Evolutionary conservation across 225 moss, liverwort and hornwort species (phyloP), one percentile per base, ranked within the genome.

Genomic region (Neckera pumila): DNA sequence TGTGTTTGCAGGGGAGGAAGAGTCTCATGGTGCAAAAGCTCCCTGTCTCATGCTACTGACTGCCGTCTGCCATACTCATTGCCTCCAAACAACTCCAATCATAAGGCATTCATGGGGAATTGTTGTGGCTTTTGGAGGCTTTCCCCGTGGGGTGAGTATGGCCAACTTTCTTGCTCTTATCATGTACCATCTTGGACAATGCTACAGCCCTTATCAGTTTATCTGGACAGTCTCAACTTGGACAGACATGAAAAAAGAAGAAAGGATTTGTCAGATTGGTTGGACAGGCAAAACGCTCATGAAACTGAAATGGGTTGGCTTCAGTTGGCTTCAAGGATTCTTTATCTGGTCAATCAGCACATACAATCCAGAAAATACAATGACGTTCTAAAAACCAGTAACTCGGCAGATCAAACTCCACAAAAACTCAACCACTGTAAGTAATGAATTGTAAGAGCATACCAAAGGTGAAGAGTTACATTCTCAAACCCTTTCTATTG

Each of bases 101-200:
- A 87, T 81, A 8, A 87, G 86, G 86, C 58, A 43, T 81, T 42
- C 77, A 71, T 88, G 12, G 88, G 85, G 88, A 91, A 77, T 53
- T 82, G 86, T 82, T 62, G 69, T 34, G 1, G 8, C 85, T 61
- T 82, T 67, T 71, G 40, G 81, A 73, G 66, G 81, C 88, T 74
- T 69, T 47, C 66, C 76, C 57, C 42, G 34, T 72, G 67, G 67
- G 74, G 49, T 67, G 51, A 59, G 40, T 10, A 67, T 53, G 34
- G 27, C 47, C 43, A 61, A 83, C 72, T 49, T 86, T 23, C 74
- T 66, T 80, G 84, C 91, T 66, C 91, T 89, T 91, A 91, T 91
- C 89, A 84, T 75, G 60, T 79, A 80, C 75, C 84, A 42, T 74
- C 87, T 89, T 66, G 89, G 89, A 69, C 42, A 43, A 75, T 64